Base-by-base conservation (phyloP, 2,329 filamentous ascomycete species). In the Scopulariopsis brevicaulis region DNA sequence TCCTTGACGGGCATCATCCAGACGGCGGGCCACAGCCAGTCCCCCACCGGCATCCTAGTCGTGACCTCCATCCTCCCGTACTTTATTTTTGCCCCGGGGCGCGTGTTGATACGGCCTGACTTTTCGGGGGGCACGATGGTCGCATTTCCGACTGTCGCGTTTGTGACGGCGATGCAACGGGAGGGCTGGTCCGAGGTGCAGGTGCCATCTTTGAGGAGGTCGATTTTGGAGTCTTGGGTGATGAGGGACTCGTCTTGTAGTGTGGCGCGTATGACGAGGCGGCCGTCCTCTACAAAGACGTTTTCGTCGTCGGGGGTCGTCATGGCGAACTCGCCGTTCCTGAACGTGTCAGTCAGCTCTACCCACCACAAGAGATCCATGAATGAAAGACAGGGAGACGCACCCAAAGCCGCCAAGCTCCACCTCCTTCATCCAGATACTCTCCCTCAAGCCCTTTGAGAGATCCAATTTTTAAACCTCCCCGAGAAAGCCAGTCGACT, bases 21-120 rank as follows among this genome's bases (percentile, higher is more conserved):
- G 65, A 95, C 93, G n/a, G 89, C 89, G 2, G 90, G 90, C 90
- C 90, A 94, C 12, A 95, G 78, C 90, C 90, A 94, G 73, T 94
- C 89, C 57, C 90, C 90, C 54, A 76, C 70, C 4, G 90, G 89
- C 32, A 94, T 73, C 71, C 86, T 86, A 28, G 90, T 90, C 1
- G 80, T 84, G 5, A 95, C 89, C 68, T 95, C 88, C 56, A 95
- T 80, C 51, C 88, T 86, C 54, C 90, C 90, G 67, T 89, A 95
- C 71, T 84, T 89, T 75, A 95, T 89, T 18, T 73, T 79, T 7
- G 83, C 83, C 18, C 85, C 82, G 51, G 81, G 81, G 67, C 82
- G 86, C 59, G 87, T 92, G 73, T 85, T 87, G 72, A 95, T 83
- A 60, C 90, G 86, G 7, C 83, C 90, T 1, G 90, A 93, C 64